Evolutionary conservation across 768 basidiomycete species (phyloP), one percentile per base, ranked within the genome.

Genomic region (Mycena galericulata): DNA sequence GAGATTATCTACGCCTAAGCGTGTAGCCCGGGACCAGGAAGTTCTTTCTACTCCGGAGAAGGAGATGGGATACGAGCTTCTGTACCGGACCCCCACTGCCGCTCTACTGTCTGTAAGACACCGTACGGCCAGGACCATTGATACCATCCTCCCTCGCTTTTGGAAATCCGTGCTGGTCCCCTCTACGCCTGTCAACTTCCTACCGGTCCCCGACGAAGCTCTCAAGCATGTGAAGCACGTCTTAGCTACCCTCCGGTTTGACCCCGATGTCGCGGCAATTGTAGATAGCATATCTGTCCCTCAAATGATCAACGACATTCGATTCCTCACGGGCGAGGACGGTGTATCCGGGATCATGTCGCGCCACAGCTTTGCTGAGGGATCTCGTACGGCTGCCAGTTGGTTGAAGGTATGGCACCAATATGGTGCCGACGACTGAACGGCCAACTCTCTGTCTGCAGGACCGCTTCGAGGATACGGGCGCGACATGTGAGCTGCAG

Each of bases 321-420:
- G 90, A 57, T 96, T 89, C 76, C 88, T 98, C 65, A 95, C 96
- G 0, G 95, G 95, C 54, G 96, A 98, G 77, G 90, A 91, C 72
- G 84, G 81, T n/a, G 78, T 80, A 45, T 94, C 92, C 11, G 87
- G 87, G 14, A 92, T 97, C 71, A 70, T 89, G 32, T 91, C 90
- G 1, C 86, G 96, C n/a, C 94, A 96, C 75, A 93, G 93, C 11
- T 97, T 96, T 78, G 84, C 89, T 0, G 69, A 83, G 4, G 94
- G 92, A 3, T 90, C 91, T 7, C 74, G 80, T 22, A 80, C 83
- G 24, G 94, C 94, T 46, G 89, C 95, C 4, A 72, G 84, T 3
- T 93, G 94, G 93, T 84, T 97, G 72, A 92, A 90, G 80, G 82
- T 68, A 62, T 51, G 32, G 38, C 58, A 50, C 17, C 24, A 3